Percentiles rank a stretch among this genome's conserved stretches.
Conservation (phyloP, 1,139 yeast species). For the Debaryomycetaceae sp. region DNA sequence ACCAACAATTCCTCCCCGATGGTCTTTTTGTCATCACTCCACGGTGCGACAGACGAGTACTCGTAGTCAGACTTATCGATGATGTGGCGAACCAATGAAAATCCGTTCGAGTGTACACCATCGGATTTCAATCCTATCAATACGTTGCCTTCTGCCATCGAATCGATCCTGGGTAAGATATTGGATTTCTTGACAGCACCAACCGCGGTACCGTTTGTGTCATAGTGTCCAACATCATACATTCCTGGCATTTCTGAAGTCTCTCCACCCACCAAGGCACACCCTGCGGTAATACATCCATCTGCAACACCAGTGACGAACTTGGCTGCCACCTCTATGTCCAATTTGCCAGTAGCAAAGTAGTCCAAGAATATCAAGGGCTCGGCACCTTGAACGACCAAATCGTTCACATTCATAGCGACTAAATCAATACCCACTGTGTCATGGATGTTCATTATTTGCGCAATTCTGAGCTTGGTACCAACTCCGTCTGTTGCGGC, state of each 20-base stretch:
- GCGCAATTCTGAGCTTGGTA: conserved; percentile 93
- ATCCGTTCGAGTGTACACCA: conserved; percentile 97
- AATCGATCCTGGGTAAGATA: conserved; percentile 65
- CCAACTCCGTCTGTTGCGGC: conserved; percentile 99
- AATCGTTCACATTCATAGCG: conserved; percentile 97
- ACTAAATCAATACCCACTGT: conserved; percentile 98
- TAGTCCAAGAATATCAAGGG: conserved; percentile 94
- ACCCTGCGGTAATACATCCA: conserved; percentile 92
- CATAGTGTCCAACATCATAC: conserved; percentile 93
- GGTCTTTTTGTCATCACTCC: conserved; percentile 63
- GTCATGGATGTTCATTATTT: conserved; percentile 80
- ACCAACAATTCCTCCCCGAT: conserved; percentile 83
- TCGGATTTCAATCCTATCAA: conserved; percentile 83
- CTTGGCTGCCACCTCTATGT: conserved; percentile 75
- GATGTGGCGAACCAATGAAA: conserved; percentile 92
- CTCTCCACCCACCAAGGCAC: conserved; percentile 98
- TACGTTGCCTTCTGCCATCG: conserved; percentile 76
- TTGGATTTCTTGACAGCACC: conserved; percentile 90
- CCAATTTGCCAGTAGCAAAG: conserved; percentile 92
- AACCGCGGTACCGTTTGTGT: conserved; percentile 96
- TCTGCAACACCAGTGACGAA: conserved; percentile 95
- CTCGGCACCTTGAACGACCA: conserved; percentile 98
- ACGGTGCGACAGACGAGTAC: conserved; percentile 79
- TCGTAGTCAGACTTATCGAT: conserved; percentile 67
- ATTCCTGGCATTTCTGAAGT: conserved; percentile 99